Evolutionary conservation across 2,329 filamentous ascomycete species (phyloP).

Genomic region (Cryphonectria radicalis): DNA sequence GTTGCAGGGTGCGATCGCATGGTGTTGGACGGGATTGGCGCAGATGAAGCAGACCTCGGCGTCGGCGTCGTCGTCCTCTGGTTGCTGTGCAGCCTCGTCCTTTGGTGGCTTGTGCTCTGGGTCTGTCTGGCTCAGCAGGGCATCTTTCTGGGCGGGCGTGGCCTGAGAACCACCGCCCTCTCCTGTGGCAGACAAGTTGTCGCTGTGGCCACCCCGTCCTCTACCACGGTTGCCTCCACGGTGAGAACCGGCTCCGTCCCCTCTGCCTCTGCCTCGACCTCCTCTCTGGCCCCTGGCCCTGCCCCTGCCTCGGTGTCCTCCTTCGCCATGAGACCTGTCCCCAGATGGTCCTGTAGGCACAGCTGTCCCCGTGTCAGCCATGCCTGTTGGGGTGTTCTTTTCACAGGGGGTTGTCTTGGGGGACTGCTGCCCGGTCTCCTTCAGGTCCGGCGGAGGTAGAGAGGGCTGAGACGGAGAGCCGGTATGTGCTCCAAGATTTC

Average conservation of each 20-base stretch:
- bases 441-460: background rate
- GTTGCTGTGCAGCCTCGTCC: constrained; percentile 8
- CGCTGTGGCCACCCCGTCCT: constrained; percentile 34
- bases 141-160: constrained; percentile 24
- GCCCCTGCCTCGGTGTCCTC: constrained; percentile 45
- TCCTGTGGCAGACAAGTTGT: constrained; percentile 22
- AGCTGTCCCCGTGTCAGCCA: constrained; percentile 28
- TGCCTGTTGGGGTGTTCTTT: background rate
- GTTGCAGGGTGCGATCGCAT: constrained; percentile 90
- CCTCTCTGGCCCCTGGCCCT: constrained; percentile 50
- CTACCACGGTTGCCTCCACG: constrained; percentile 45
- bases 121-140: constrained; percentile 15
- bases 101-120: constrained; percentile 15
- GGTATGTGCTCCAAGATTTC: background rate
- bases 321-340: constrained; percentile 37
- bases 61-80: constrained; percentile 50
- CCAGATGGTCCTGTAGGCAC: constrained; percentile 32
- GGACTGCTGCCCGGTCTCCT: background rate
- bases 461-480: background rate
- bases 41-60: constrained; percentile 97
- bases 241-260: constrained; percentile 38
- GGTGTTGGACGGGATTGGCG: constrained; percentile 85
- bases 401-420: background rate
- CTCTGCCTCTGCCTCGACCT: constrained; percentile 45
- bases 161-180: constrained; percentile 16